Evolutionary conservation across 306 rosid species (phyloP), one percentile per base, ranked within the genome.

Genomic region (Vigna angularis): DNA sequence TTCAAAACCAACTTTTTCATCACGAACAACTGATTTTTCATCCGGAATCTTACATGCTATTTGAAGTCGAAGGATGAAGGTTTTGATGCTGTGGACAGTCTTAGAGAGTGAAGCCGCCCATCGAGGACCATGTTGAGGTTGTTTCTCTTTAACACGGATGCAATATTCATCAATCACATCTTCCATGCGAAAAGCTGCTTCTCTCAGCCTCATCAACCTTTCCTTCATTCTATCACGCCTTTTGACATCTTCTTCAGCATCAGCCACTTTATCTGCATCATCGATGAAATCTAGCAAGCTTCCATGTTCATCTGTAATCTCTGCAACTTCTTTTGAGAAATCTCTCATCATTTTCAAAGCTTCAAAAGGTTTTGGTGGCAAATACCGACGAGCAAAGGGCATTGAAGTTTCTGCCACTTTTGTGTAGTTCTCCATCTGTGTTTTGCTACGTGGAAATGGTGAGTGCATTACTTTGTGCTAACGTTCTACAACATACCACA

Each of bases 121-220:
- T 5, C 1, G 7, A 34, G 38, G 38, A 34, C 38, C 8, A 4
- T 34, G 7, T 34, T 34, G 38, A 34, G 38, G 38, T 34, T 34
- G 38, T 34, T 34, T 34, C 6, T 34, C 38, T 34, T 5, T 5
- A 34, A 34, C 38, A 34, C 38, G 38, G 38, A 34, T 34, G 7
- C 38, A 34, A 34, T 70, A 79, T 7, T 70, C 77, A 34, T 79
- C 83, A 5, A 70, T 26, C 10, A 24, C 12, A 22, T 79, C 83
- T 79, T 70, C 63, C 34, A 11, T 9, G 34, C 15, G 7, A 9
- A 22, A 22, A 11, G 16, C n/a, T 0, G 63, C 34, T 48, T 70
- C 72, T 17, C 11, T 79, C 0, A 70, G 1, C 22, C 51, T 28
- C 65, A 32, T 79, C 56, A 79, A 42, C 65, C 64, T 32, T 49